Conservation (phyloP, 495 filamentous ascomycete species). For the Podospora appendiculata region DNA sequence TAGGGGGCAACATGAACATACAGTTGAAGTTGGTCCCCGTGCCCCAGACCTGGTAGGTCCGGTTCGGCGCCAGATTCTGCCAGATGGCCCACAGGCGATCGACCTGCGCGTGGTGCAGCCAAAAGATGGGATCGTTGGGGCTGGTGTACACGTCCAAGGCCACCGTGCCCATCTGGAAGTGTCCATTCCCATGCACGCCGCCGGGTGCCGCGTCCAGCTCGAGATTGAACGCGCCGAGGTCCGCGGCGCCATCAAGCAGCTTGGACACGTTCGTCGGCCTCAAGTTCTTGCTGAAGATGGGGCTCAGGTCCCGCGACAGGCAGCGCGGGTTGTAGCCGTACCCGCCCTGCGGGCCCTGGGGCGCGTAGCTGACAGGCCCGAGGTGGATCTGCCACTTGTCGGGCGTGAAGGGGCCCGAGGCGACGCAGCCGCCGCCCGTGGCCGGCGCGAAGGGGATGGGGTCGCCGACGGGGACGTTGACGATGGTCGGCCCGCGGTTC, state of each 20-base stretch:
- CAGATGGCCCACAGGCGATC: conserved; percentile 57
- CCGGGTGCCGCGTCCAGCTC: not conserved
- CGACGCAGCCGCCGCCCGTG: conserved; percentile 20
- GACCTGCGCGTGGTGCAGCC: conserved; percentile 54
- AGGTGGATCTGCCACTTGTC: conserved; percentile 33
- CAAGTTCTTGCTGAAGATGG: not conserved
- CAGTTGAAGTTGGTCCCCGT: conserved; percentile 1
- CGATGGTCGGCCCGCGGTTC: not conserved
- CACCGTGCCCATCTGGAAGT: conserved; percentile 1
- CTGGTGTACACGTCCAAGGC: conserved; percentile 15
- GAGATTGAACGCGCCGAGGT: not conserved
- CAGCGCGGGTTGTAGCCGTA: conserved; percentile 5
- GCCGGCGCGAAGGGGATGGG: conserved; percentile 27
- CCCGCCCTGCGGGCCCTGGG: not conserved
- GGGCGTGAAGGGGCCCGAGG: not conserved
- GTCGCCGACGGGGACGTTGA: not conserved
- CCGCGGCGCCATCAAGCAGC: not conserved
- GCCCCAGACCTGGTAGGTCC: not conserved
- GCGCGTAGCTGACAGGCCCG: conserved; percentile 38
- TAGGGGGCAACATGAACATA: not conserved
- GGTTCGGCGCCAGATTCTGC: conserved; percentile 27
- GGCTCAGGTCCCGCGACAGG: conserved; percentile 1
- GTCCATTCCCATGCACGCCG: not conserved
- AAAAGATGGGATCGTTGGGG: conserved; percentile 49
- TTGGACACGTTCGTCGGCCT: not conserved